phyloP scores from a whole-genome alignment of 306 rosid species.

The Malus orientalis region DNA sequence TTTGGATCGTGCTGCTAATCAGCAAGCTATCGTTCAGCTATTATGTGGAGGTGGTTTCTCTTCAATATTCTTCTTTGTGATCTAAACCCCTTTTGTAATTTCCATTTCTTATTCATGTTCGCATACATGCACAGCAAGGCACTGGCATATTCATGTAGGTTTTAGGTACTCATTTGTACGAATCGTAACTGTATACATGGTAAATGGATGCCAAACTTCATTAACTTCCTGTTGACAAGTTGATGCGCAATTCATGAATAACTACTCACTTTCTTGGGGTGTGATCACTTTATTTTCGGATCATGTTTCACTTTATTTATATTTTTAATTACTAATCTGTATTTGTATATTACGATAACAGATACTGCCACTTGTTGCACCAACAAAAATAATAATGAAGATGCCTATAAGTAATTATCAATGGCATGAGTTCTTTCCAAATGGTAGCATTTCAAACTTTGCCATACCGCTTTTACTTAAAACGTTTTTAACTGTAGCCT shows the following conservation, averaged over 20 bases:
- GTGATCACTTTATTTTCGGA: not conserved
- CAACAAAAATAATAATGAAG: slow-evolving; percentile 72
- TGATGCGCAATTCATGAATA: not conserved
- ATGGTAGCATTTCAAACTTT: slow-evolving; percentile 41
- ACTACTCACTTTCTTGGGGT: not conserved
- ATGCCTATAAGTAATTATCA: slow-evolving; percentile 60
- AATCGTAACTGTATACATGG: not conserved
- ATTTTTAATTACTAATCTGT: too few relatives aligned
- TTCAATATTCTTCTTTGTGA: not conserved
- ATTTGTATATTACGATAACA: slow-evolving; percentile 17
- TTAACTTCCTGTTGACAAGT: too few relatives aligned
- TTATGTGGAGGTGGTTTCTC: slow-evolving; percentile 78
- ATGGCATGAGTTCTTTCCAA: slow-evolving; percentile 96
- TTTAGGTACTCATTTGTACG: not conserved
- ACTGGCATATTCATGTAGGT: not conserved
- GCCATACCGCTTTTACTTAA: slow-evolving; percentile 3
- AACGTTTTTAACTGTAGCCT: slow-evolving; percentile 9
- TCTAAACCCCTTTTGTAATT: not conserved
- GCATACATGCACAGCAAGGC: not conserved
- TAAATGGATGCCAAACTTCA: not conserved
- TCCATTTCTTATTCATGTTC: not conserved
- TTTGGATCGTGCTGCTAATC: slow-evolving; percentile 84
- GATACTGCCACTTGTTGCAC: slow-evolving; percentile 80
- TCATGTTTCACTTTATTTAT: not conserved
- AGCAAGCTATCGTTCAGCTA: slow-evolving; percentile 97